Evolutionary conservation across 495 filamentous ascomycete genomes (phyloP).

Genomic region (Sabuloglossum arenarium): DNA sequence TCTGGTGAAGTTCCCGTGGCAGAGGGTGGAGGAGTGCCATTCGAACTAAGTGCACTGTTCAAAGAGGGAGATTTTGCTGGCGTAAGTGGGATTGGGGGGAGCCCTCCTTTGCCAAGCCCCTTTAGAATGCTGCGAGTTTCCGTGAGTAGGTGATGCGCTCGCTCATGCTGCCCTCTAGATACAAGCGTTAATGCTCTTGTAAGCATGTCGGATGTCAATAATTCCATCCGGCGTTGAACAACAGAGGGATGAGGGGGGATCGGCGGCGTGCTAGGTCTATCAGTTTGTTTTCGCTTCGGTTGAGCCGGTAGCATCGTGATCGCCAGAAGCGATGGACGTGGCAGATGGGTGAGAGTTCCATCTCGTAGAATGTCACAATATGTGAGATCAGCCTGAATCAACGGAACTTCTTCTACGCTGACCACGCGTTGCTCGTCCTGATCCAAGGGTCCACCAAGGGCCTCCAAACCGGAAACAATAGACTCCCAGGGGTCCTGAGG

Average conservation of each 20-base stretch:
- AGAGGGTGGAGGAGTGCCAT: slow-evolving; percentile 11
- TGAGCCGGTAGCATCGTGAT: slow-evolving; percentile 91
- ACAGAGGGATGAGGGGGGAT: slow-evolving; percentile 93
- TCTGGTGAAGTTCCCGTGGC: slow-evolving; percentile 7
- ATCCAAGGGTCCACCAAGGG: slow-evolving; percentile 77
- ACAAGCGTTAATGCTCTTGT: slow-evolving; percentile 82
- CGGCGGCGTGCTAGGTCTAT: slow-evolving; percentile 47
- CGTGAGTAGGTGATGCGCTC: slow-evolving; percentile 71
- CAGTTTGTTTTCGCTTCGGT: slow-evolving; percentile 32
- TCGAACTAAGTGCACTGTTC: slow-evolving; percentile 3
- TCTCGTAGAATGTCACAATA: slow-evolving; percentile 92
- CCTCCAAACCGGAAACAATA: slow-evolving; percentile 86
- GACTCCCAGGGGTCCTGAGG: slow-evolving; percentile 95
- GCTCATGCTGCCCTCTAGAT: slow-evolving; percentile 77
- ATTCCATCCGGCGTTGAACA: slow-evolving; percentile 93
- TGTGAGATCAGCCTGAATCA: slow-evolving; percentile 86
- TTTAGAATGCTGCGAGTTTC: slow-evolving; percentile 93
- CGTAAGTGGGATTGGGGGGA: slow-evolving; percentile 68
- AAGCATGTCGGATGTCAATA: slow-evolving; percentile 96
- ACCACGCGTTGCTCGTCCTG: slow-evolving; percentile 64
- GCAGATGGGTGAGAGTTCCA: slow-evolving; percentile 67
- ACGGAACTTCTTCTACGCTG: slow-evolving; percentile 84
- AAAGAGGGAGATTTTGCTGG: slow-evolving; percentile 5
- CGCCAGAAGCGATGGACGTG: slow-evolving; percentile 78
- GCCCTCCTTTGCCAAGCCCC: slow-evolving; percentile 81